Evolutionary conservation across 306 rosid species (phyloP).

Genomic region (Dicorynia guianensis): DNA sequence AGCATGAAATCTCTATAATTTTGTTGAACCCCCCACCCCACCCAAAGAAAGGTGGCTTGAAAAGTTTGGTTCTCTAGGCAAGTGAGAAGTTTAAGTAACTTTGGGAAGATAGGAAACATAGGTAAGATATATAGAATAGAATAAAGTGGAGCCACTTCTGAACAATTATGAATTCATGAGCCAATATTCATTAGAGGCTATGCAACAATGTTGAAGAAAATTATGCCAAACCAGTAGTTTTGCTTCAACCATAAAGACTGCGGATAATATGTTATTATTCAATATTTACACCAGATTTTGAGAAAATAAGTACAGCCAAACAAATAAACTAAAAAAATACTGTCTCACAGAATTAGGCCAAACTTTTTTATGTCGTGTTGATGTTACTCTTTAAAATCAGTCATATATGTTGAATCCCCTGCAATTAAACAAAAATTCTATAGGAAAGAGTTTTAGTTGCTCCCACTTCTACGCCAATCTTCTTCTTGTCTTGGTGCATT

Average conservation of each 20-base stretch:
- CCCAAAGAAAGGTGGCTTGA: not conserved
- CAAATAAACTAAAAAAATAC: not conserved
- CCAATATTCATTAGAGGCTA: not conserved
- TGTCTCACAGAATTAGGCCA: not conserved
- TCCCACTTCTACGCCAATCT: not conserved
- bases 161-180: not conserved
- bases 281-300: not conserved
- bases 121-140: not conserved
- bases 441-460: not conserved
- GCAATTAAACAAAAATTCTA: not conserved
- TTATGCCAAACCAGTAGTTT: not conserved
- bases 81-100: slow-evolving; percentile 1
- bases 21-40: not conserved
- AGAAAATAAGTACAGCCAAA: not conserved
- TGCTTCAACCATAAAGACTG: not conserved
- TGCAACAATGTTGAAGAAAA: not conserved
- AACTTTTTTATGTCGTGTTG: not conserved
- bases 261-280: not conserved
- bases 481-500: not conserved
- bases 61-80: not conserved
- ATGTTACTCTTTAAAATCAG: too few species aligned
- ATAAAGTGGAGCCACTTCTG: not conserved
- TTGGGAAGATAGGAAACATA: slow-evolving; percentile 14
- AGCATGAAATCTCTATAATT: not conserved
- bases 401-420: not conserved